Percentiles rank a stretch among this genome's conserved stretches.
These are phyloP conservation scores for Globisporangium splendens DNA, from an alignment of 352 stramenopile genomes.

Conservation along the genomic window DNA sequence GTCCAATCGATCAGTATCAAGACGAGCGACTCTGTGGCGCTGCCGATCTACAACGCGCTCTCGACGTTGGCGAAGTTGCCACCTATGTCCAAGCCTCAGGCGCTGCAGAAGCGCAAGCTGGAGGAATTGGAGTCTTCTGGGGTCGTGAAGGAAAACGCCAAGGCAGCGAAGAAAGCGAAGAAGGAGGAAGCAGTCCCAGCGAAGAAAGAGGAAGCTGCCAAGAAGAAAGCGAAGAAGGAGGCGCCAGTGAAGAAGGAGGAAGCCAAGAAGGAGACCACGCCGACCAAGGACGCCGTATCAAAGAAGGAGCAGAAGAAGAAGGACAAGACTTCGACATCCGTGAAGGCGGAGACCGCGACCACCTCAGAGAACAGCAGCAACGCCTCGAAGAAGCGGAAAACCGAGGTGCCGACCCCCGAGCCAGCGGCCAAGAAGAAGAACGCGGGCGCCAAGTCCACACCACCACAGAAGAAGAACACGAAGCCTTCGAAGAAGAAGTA, in stretches of 20 bases:
- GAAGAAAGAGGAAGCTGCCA: no score
- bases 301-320: constrained; percentile 19
- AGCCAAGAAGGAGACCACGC: constrained; percentile 14
- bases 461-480: constrained; percentile 1
- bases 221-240: constrained; percentile 7
- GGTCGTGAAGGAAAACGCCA: not conserved
- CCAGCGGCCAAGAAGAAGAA: constrained; percentile 7
- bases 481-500: constrained; percentile 11
- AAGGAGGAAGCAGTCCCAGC: constrained; percentile 16
- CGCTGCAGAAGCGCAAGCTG: constrained; percentile 64
- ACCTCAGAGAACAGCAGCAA: no score
- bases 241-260: not conserved
- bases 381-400: no score
- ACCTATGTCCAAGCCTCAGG: constrained; percentile 41
- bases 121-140: constrained; percentile 31
- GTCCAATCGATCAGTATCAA: constrained; percentile 92
- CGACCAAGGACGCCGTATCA: not conserved
- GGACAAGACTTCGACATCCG: not conserved
- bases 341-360: no score
- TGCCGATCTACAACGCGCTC: constrained; percentile 90
- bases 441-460: constrained; percentile 1
- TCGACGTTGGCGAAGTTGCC: constrained; percentile 60
- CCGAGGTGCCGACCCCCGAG: no score
- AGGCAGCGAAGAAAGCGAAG: constrained; percentile 16
- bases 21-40: constrained; percentile 79